Percentiles rank a stretch among this genome's conserved stretches.
These are phyloP conservation scores for Uronychia setigera DNA, from an alignment of 73 alveolate genomes.

Conservation along the genomic window DNA sequence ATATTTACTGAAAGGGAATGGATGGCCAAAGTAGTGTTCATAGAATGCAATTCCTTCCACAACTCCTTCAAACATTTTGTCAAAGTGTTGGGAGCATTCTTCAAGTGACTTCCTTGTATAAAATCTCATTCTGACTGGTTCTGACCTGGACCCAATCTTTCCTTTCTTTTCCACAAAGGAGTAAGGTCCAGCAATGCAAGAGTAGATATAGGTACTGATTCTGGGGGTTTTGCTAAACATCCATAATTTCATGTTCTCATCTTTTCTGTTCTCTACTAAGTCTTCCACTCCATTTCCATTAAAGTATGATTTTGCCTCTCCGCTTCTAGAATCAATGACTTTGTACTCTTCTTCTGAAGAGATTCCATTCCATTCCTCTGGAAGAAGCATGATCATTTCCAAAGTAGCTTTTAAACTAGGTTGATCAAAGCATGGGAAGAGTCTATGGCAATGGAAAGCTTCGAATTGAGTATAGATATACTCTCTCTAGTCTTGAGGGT, in stretches of 20 bases:
- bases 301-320: background rate
- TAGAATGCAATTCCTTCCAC: conserved; percentile 72
- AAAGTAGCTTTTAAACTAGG: conserved; percentile 95
- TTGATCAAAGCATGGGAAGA: conserved; percentile 98
- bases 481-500: conserved; percentile 89
- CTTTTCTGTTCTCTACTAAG: background rate
- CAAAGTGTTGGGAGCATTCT: conserved; percentile 52
- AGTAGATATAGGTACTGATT: conserved; percentile 85
- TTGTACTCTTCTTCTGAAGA: conserved; percentile 60
- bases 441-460: conserved; percentile 93
- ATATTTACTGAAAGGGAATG: conserved; percentile 72
- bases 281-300: conserved; percentile 3
- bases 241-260: background rate
- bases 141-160: conserved; percentile 8
- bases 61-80: conserved; percentile 64
- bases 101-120: conserved; percentile 72
- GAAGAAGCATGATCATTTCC: conserved; percentile 80
- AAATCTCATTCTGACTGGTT: conserved; percentile 70
- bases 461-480: conserved; percentile 95
- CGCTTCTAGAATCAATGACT: background rate
- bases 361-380: conserved; percentile 90
- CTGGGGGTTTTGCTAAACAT: conserved; percentile 59
- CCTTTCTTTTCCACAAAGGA: conserved; percentile 26
- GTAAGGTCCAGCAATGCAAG: conserved; percentile 89
- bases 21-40: conserved; percentile 58